These are phyloP conservation scores for Xylariaceae sp. DNA, from an alignment of 2,329 filamentous ascomycete genomes.

Conservation along the genomic window DNA sequence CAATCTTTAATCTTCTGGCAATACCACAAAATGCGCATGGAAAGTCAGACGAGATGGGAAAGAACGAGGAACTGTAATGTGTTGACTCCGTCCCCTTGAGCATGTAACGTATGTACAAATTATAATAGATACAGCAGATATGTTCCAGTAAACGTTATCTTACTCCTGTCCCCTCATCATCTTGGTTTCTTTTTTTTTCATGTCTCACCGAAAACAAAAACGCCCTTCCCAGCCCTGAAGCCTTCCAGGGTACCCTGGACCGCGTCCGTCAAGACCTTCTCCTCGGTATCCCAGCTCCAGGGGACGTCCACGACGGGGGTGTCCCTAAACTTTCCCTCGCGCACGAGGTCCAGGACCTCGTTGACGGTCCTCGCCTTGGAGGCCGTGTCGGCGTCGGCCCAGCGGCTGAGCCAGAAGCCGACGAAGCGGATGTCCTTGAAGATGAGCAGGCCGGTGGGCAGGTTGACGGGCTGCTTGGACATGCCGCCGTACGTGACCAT, in stretches of 20 bases:
- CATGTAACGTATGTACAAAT: too few species aligned
- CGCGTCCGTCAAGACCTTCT: constrained; percentile 61
- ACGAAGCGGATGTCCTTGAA: constrained; percentile 87
- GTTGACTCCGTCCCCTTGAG: too few species aligned
- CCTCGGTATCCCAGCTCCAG: constrained; percentile 79
- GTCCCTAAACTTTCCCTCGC: constrained; percentile 73
- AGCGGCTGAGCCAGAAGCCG: constrained; percentile 92
- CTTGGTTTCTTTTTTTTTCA: too few species aligned
- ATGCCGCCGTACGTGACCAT: constrained; percentile 96
- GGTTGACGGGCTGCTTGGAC: constrained; percentile 75
- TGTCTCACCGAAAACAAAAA: constrained; percentile 73
- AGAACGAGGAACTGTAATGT: too few species aligned
- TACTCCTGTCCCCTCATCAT: too few species aligned
- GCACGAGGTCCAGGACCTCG: constrained; percentile 72
- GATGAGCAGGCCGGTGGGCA: constrained; percentile 82
- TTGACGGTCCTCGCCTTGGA: constrained; percentile 77
- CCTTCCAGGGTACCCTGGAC: constrained; percentile 80
- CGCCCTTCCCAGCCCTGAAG: constrained; percentile 80
- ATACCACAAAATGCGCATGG: too few species aligned
- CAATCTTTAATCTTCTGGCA: too few species aligned
- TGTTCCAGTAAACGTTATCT: too few species aligned
- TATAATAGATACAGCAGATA: too few species aligned
- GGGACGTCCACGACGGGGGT: constrained; percentile 73
- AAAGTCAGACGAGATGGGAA: too few species aligned
- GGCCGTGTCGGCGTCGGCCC: constrained; percentile 69